These are phyloP conservation scores for Pseudogymnoascus sp. DNA, from an alignment of 2,329 filamentous ascomycete species.

Conservation along the genomic window DNA sequence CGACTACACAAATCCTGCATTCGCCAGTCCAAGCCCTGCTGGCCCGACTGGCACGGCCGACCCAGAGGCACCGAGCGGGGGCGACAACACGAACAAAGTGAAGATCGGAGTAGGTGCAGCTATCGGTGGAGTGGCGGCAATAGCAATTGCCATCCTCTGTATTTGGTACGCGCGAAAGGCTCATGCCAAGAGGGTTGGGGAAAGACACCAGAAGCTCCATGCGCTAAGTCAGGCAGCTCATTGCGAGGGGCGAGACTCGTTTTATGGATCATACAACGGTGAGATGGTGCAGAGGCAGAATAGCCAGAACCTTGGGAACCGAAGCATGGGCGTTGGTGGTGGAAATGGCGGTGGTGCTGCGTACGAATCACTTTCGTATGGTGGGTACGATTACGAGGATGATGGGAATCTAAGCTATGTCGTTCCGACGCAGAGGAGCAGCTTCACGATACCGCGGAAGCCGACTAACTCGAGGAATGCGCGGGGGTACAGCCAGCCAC, in stretches of 20 bases:
- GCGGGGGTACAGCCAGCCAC: constrained; percentile 32
- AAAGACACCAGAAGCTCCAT: constrained; percentile 46
- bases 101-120: constrained; percentile 59
- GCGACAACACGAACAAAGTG: constrained; percentile 36
- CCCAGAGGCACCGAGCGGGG: constrained; percentile 16
- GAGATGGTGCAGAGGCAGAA: constrained; percentile 16
- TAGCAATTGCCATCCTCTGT: constrained; percentile 26
- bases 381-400: constrained; percentile 22
- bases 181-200: constrained; percentile 28
- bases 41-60: constrained; percentile 23
- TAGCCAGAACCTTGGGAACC: constrained; percentile 13
- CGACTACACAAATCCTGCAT: constrained; percentile 43
- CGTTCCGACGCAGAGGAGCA: constrained; percentile 32
- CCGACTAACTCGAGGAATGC: constrained; percentile 25
- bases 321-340: constrained; percentile 11
- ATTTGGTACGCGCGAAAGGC: constrained; percentile 44
- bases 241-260: constrained; percentile 21
- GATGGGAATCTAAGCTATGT: constrained; percentile 32
- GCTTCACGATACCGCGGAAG: constrained; percentile 29
- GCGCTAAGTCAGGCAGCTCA: constrained; percentile 43
- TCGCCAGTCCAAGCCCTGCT: constrained; percentile 17
- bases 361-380: constrained; percentile 29
- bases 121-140: constrained; percentile 43
- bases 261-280: not conserved
- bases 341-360: constrained; percentile 19